phyloP scores from a whole-genome alignment of 805 yeast genomes.

The Yarrowia divulgata region DNA sequence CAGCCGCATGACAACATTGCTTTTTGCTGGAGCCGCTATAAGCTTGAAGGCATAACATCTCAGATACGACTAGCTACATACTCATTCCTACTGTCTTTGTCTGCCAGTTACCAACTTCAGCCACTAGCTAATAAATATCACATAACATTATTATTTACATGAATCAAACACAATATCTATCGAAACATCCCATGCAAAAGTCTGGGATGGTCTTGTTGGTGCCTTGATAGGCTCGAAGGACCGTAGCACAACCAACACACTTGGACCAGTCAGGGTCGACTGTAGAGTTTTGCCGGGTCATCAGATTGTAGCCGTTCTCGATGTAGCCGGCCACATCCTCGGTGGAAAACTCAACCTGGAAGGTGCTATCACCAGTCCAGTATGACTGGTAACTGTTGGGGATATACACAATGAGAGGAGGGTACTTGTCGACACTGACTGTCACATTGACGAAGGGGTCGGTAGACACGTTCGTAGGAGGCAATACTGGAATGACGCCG shows the following conservation, averaged over 20 bases:
- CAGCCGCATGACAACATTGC: too few relatives aligned
- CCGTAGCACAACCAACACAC: conserved; percentile 83
- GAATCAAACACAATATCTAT: conserved; percentile 19
- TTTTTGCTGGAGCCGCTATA: too few relatives aligned
- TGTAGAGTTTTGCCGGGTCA: conserved; percentile 72
- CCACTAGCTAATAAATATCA: background rate
- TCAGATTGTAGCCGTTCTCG: conserved; percentile 75
- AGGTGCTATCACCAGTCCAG: conserved; percentile 75
- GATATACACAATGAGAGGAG: conserved; percentile 78
- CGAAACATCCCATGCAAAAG: conserved; percentile 28
- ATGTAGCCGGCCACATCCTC: conserved; percentile 68
- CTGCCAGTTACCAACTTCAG: too few relatives aligned
- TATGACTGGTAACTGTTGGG: conserved; percentile 74
- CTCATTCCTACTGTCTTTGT: too few relatives aligned
- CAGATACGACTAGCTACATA: too few relatives aligned
- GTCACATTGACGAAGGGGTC: conserved; percentile 84
- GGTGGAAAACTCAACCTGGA: conserved; percentile 65
- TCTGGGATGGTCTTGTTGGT: conserved; percentile 25
- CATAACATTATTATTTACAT: background rate
- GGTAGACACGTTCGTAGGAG: background rate
- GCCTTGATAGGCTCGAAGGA: conserved; percentile 61
- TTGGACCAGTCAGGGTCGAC: conserved; percentile 71
- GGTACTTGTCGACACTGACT: conserved; percentile 57
- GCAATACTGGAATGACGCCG: background rate
- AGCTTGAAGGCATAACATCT: too few relatives aligned